phyloP scores from a whole-genome alignment of 164 flowering plant genomes.

The Magnolia kwangsiensis region DNA sequence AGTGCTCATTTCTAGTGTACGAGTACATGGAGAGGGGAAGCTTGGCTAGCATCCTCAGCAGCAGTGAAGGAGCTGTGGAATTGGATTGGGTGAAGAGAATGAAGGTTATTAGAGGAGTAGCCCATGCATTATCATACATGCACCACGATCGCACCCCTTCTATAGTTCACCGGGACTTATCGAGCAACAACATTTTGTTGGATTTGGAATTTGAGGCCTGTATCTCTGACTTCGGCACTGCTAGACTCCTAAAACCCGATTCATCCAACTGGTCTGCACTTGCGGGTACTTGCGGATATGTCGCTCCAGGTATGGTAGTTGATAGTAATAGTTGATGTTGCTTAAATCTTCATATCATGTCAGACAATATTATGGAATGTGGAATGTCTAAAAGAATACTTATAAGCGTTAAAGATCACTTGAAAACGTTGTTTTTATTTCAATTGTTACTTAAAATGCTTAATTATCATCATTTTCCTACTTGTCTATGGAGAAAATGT shows the following conservation, averaged over 20 bases:
- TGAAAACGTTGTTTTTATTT: too few relatives aligned
- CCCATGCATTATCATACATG: conserved; percentile 2
- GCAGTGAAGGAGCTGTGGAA: conserved; percentile 12
- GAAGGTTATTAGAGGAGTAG: not conserved
- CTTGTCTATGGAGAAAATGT: too few relatives aligned
- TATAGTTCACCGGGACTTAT: conserved; percentile 3
- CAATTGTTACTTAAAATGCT: too few relatives aligned
- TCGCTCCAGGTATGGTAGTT: conserved; percentile 5
- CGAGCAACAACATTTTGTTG: not conserved
- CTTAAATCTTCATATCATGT: too few relatives aligned
- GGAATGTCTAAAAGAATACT: too few relatives aligned
- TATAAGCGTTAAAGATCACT: too few relatives aligned
- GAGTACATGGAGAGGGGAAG: conserved; percentile 57
- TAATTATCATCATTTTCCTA: too few relatives aligned
- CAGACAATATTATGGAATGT: too few relatives aligned
- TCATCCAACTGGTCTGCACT: conserved; percentile 3
- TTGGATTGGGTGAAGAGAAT: not conserved
- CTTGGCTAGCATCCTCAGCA: conserved; percentile 35
- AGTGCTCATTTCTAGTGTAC: conserved; percentile 46
- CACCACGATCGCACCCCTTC: not conserved
- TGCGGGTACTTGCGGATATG: conserved; percentile 10
- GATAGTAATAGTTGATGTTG: too few relatives aligned
- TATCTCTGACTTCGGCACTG: conserved; percentile 7
- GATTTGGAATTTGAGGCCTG: not conserved
- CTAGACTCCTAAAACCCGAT: not conserved